Conservation (phyloP, 257 asterid genomes). For the Echium plantagineum region DNA sequence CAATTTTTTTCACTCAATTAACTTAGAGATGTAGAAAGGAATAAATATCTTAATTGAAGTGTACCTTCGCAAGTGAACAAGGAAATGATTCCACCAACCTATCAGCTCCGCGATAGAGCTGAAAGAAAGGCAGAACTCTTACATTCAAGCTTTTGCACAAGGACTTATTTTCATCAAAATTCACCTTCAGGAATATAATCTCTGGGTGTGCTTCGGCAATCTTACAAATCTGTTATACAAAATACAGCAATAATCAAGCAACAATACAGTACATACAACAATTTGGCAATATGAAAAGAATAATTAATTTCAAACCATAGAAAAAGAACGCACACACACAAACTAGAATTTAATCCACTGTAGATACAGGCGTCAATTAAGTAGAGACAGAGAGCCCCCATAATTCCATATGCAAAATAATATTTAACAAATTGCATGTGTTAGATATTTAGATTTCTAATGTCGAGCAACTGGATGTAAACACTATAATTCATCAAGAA, state of each 20-base stretch:
- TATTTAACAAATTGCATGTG: too few relatives aligned
- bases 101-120: conserved; percentile 62
- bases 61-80: conserved; percentile 75
- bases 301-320: neutral
- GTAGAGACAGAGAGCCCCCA: too few relatives aligned
- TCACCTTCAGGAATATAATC: conserved; percentile 54
- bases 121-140: conserved; percentile 75
- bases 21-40: too few relatives aligned
- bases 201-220: conserved; percentile 52
- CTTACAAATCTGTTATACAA: conserved; percentile 43
- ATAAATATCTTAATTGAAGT: neutral
- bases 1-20: too few relatives aligned
- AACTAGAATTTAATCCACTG: neutral
- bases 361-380: neutral
- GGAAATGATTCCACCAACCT: conserved; percentile 61
- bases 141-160: conserved; percentile 63
- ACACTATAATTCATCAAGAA: too few relatives aligned
- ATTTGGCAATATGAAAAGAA: neutral
- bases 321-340: neutral
- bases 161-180: conserved; percentile 65
- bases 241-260: neutral
- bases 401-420: too few relatives aligned
- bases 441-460: too few relatives aligned
- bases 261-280: neutral
- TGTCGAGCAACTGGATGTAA: too few relatives aligned